phyloP scores from a whole-genome alignment of 2,329 filamentous ascomycete species.

The Pyrenophora teres region DNA sequence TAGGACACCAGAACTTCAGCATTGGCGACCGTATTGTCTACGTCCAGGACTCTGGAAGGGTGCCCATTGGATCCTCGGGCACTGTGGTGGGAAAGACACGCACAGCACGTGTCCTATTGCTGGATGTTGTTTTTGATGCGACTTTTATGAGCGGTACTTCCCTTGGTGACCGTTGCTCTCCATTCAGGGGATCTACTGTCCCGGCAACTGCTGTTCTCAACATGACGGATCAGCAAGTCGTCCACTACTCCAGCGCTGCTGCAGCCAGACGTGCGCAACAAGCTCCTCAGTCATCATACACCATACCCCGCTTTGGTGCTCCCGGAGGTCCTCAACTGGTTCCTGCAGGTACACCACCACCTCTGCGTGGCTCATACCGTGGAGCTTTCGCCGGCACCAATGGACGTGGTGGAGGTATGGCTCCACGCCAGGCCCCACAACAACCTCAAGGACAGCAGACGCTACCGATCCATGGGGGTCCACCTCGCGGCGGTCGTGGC shows the following conservation, averaged over 20 bases:
- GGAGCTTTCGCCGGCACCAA: conserved; percentile 59
- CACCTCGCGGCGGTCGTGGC: conserved; percentile 47
- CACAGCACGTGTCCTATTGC: conserved; percentile 77
- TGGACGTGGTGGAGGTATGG: conserved; percentile 48
- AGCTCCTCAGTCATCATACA: conserved; percentile 56
- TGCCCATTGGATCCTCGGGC: conserved; percentile 87
- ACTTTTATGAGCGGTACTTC: conserved; percentile 98
- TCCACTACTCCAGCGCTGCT: conserved; percentile 66
- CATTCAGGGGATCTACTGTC: conserved; percentile 93
- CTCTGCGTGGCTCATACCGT: conserved; percentile 63
- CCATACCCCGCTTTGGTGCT: conserved; percentile 60
- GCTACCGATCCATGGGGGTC: conserved; percentile 48
- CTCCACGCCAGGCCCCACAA: conserved; percentile 32
- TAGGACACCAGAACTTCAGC: conserved; percentile 80
- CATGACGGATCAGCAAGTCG: conserved; percentile 77
- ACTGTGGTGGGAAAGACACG: conserved; percentile 95
- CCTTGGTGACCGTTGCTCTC: conserved; percentile 84
- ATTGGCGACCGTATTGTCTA: conserved; percentile 94
- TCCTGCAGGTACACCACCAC: conserved; percentile 60
- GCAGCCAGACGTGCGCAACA: conserved; percentile 58
- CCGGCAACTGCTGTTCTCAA: conserved; percentile 88
- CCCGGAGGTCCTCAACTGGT: conserved; percentile 64
- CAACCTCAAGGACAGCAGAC: conserved; percentile 38
- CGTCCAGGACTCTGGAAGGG: conserved; percentile 88
- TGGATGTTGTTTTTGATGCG: conserved; percentile 92